A percentile compares a stretch with the other conserved stretches of the same genome.
These are phyloP conservation scores for Asterochloris erici DNA, from an alignment of 139 green algal genomes.

Conservation along the genomic window DNA sequence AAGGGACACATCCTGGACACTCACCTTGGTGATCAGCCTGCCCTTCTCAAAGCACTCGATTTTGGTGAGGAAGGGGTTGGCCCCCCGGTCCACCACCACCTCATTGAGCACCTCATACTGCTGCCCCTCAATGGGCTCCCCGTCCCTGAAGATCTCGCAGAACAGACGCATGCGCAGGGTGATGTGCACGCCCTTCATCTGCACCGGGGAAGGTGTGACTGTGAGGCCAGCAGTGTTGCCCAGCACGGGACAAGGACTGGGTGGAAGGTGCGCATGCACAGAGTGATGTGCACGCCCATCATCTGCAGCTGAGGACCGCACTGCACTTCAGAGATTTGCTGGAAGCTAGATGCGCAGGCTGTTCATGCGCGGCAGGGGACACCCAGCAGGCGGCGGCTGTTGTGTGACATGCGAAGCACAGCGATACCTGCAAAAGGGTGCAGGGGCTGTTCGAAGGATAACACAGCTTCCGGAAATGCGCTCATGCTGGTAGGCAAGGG, in stretches of 20 bases:
- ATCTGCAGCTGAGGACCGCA: no score
- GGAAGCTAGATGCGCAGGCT: no score
- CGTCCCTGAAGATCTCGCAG: conserved; percentile 69
- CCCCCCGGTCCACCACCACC: conserved; percentile 90
- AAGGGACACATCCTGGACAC: not conserved
- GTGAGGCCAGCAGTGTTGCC: not conserved
- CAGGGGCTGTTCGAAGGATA: no score
- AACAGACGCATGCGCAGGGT: conserved; percentile 94
- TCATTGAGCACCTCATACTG: conserved; percentile 89
- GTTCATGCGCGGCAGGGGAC: no score
- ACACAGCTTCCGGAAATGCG: no score
- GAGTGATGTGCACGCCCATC: not conserved
- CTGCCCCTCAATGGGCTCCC: conserved; percentile 9
- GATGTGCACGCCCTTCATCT: conserved; percentile 81
- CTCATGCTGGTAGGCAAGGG: no score
- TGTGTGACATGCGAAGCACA: no score
- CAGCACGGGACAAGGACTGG: not conserved
- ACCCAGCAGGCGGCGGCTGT: no score
- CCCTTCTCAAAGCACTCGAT: conserved; percentile 87
- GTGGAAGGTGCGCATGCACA: not conserved
- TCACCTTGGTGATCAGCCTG: conserved; percentile 79
- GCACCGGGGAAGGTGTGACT: not conserved
- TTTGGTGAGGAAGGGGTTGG: conserved; percentile 87
- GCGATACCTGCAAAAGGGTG: no score
- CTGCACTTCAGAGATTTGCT: no score